Evolutionary conservation across 2,329 filamentous ascomycete genomes (phyloP), one percentile per base, ranked within the genome.

Genomic region (Exophiala mesophila): DNA sequence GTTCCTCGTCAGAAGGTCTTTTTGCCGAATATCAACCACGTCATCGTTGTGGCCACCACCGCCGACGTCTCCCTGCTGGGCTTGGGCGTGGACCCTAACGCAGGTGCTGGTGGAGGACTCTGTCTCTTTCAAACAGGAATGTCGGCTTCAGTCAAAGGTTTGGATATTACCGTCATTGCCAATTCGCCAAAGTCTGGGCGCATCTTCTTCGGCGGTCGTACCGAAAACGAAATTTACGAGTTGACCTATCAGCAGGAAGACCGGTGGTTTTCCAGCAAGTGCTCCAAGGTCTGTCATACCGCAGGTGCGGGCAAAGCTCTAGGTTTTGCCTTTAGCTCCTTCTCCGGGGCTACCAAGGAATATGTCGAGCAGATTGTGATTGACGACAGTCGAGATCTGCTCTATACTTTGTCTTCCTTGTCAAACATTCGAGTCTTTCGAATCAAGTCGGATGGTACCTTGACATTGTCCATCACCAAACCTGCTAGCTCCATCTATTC

Each of bases 211-310:
- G 82, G 85, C 30, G 87, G 88, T 26, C 77, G 76, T 37, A 76
- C 73, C 37, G 86, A 90, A 53, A 88, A 88, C 51, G 89, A 97
- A 56, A 80, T 98, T 35, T 87, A 92, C 62, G 92, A 98, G 65
- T 77, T 98, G 40, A 89, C 85, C 55, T 98, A 98, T 62, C 90
- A 97, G 65, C 88, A 95, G 59, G 88, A 97, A 63, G 92, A 98
- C 66, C 84, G 85, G 56, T 98, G 92, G 92, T 98, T 98, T 61
- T 83, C 85, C 39, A 88, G 82, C 63, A 79, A 85, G 53, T 94
- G 87, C 61, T 82, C 83, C 47, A 95, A 89, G 66, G 81, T 90
- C 50, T 94, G 94, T 60, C 92, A 96, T 62, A 90, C 83, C 36
- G 36, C 43, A 23, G 83, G 78, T 61, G 80, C 78, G 3, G 82